These are phyloP conservation scores for Papilionanthe hybrid DNA, from an alignment of 116 monocot genomes.

Conservation along the genomic window DNA sequence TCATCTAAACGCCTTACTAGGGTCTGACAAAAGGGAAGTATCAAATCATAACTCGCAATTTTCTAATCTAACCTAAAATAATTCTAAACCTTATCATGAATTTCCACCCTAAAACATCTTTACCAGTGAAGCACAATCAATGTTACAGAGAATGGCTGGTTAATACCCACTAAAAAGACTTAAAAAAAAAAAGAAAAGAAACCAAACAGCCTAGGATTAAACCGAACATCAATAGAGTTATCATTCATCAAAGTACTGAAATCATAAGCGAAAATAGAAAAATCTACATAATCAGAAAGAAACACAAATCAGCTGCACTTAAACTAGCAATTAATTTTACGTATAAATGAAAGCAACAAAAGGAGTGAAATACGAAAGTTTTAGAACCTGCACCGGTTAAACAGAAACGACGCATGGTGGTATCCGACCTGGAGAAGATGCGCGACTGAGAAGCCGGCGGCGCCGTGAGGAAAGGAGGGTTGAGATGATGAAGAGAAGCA, in stretches of 20 bases:
- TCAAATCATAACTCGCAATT: too few species aligned
- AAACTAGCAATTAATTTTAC: neutral
- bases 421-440: neutral
- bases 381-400: neutral
- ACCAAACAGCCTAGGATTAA: neutral
- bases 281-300: neutral
- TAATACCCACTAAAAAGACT: neutral
- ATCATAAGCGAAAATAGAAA: neutral
- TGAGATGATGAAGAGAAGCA: neutral
- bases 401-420: neutral
- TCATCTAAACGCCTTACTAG: neutral
- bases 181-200: neutral
- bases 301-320: neutral
- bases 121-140: neutral
- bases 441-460: neutral
- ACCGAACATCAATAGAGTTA: neutral
- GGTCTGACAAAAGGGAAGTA: neutral
- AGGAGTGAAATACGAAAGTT: neutral
- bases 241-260: neutral
- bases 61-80: neutral
- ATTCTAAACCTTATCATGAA: neutral
- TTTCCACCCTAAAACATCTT: neutral
- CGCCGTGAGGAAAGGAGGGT: neutral
- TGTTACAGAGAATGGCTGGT: neutral
- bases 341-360: slow-evolving; percentile 3